These are phyloP conservation scores for Strigomonas culicis DNA, from an alignment of 208 protist species.

Conservation along the genomic window DNA sequence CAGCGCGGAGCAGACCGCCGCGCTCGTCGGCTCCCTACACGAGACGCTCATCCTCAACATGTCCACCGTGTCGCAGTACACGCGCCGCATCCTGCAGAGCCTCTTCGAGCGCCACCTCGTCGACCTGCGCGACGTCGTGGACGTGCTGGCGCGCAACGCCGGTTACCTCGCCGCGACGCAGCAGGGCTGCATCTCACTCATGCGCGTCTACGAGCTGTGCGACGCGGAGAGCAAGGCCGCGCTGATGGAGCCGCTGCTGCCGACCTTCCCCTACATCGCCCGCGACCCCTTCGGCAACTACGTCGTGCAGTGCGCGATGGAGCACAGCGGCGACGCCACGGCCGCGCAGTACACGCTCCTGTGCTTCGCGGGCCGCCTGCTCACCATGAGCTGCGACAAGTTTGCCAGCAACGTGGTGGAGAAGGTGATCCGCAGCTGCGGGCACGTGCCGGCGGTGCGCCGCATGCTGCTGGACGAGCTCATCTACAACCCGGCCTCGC, in stretches of 20 bases:
- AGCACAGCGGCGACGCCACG: constrained; percentile 54
- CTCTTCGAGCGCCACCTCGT: constrained; percentile 66
- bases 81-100: constrained; percentile 62
- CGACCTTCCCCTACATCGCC: constrained; percentile 59
- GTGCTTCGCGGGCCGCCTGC: constrained; percentile 53
- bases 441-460: constrained; percentile 55
- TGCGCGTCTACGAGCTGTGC: constrained; percentile 81
- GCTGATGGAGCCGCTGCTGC: constrained; percentile 58
- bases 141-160: constrained; percentile 59
- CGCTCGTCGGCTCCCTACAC: constrained; percentile 50
- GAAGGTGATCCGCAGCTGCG: constrained; percentile 61
- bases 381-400: constrained; percentile 82
- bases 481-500: constrained; percentile 68
- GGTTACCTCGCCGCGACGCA: constrained; percentile 79
- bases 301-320: constrained; percentile 84
- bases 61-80: constrained; percentile 78
- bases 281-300: constrained; percentile 88
- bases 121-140: constrained; percentile 54
- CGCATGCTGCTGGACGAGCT: constrained; percentile 78
- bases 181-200: constrained; percentile 87
- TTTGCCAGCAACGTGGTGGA: constrained; percentile 86
- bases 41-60: constrained; percentile 77
- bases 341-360: constrained; percentile 56
- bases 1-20: constrained; percentile 40
- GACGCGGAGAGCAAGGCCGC: constrained; percentile 40